Evolutionary conservation across 345 rosid species (phyloP).

Genomic region (rapeseed (Brassica napus)): Da-Ae NC_063444.1:46031001-46031500

Average conservation of each 20-base stretch:
- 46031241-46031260: constrained; percentile 37
- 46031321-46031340: neutral
- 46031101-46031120: too few relatives aligned
- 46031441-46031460: neutral
- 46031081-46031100: neutral
- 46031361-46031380: constrained; percentile 27
- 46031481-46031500: neutral
- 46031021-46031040: neutral
- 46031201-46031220: constrained; percentile 9
- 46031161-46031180: neutral
- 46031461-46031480: neutral
- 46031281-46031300: neutral
- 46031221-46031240: constrained; percentile 33
- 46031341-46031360: neutral
- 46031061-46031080: neutral
- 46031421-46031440: neutral
- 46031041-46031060: neutral
- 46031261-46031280: constrained; percentile 37
- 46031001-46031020: neutral
- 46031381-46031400: constrained; percentile 29
- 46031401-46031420: constrained; percentile 3
- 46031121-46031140: neutral
- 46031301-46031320: constrained; percentile 1
- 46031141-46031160: constrained; percentile 2
- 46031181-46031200: neutral